Evolutionary conservation across 2,329 filamentous ascomycete species (phyloP).

Genomic region (Sporothrix curviconia): DNA sequence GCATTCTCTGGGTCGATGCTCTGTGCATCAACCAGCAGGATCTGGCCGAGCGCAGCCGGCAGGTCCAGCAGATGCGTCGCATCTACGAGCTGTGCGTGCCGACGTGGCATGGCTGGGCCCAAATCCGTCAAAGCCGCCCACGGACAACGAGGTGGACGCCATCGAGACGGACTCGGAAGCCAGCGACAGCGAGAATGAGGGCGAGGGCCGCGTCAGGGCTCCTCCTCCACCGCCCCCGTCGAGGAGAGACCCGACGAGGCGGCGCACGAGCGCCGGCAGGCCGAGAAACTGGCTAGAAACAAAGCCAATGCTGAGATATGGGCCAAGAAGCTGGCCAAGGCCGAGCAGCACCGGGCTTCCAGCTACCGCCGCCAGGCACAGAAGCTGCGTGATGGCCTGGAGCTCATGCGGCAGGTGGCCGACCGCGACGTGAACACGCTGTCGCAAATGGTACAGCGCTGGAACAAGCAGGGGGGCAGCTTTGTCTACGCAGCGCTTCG

Average conservation of each 20-base stretch:
- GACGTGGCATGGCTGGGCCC: conserved; percentile 15
- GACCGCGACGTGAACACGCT: not conserved
- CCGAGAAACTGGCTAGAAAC: too few relatives aligned
- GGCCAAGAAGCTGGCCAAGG: not conserved
- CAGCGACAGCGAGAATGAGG: not conserved
- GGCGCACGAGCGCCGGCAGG: not conserved
- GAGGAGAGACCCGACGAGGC: not conserved
- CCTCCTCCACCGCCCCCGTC: not conserved
- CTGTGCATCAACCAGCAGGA: conserved; percentile 20
- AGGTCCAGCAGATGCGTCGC: conserved; percentile 16
- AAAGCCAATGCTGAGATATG: too few relatives aligned
- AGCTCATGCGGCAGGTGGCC: conserved; percentile 6
- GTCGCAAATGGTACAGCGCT: conserved; percentile 4
- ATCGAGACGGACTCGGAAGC: too few relatives aligned
- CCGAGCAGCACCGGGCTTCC: not conserved
- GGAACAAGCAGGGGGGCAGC: not conserved
- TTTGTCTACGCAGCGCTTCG: too few relatives aligned
- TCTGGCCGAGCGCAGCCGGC: conserved; percentile 12
- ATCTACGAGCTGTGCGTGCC: conserved; percentile 14
- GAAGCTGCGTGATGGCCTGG: not conserved
- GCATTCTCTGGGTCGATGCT: conserved; percentile 19
- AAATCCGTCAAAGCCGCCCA: not conserved
- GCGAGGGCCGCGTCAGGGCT: conserved; percentile 14
- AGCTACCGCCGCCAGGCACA: not conserved
- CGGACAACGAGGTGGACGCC: not conserved